Evolutionary conservation across 169 alveolate species (phyloP), one percentile per base, ranked within the genome.

Genomic region (Miamiensis avidus): DNA sequence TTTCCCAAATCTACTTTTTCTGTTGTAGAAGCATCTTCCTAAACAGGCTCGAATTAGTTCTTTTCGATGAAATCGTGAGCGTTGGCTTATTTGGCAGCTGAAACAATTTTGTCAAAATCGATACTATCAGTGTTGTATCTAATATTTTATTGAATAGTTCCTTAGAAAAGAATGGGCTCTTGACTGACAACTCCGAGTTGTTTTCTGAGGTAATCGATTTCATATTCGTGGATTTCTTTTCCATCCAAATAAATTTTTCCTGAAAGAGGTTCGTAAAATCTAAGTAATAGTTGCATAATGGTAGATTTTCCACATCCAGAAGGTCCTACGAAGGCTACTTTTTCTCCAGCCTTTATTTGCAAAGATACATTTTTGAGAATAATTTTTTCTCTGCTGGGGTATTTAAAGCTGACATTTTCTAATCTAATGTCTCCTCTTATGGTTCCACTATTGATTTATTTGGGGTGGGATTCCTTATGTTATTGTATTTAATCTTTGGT

Each of bases 281-380:
- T 93, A 29, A 89, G 89, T 29, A 97, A 75, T 49, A 96, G 89
- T 89, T 93, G 94, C 20, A 95, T 93, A 29, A 95, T 82, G 25
- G 99, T 97, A 30, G 96, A 90, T 92, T 97, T 97, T 31, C 99
- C 99, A 76, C 98, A 87, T 0, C 98, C 99, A 20, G 97, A 91
- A 72, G 94, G 96, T n/a, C 99, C 99, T 0, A 97, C 98, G 73
- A 97, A 83, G 31, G 98, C 98, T n/a, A 92, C 94, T 11, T 92
- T 85, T 84, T 94, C 89, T 77, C 97, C 96, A 20, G 93, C 88
- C 31, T 82, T 49, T 34, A 95, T 82, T 31, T 82, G 75, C 33
- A 91, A 85, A 83, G 81, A 75, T 65, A 95, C 82, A 29, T 82
- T 91, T 27, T 91, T 82, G 74, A 86, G 74, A 27, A 88, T 82